A percentile compares a stretch with the other conserved stretches of the same genome.
phyloP scores from a whole-genome alignment of 164 flowering plant genomes.

The Platanus orientalis region DNA sequence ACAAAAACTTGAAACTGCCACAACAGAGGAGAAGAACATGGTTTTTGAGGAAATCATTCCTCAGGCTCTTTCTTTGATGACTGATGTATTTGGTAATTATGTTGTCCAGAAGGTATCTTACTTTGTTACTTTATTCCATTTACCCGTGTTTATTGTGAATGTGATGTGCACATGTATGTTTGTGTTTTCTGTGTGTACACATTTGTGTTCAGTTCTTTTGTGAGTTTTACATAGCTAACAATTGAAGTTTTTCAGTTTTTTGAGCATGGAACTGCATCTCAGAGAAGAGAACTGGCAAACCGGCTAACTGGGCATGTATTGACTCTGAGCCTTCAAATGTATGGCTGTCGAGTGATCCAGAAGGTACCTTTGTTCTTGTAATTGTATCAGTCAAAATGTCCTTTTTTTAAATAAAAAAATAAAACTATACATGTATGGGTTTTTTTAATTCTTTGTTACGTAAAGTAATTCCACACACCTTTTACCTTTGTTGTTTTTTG shows the following conservation, averaged over 20 bases:
- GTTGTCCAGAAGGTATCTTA: slow-evolving; percentile 87
- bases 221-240: slow-evolving; percentile 1
- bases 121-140: not conserved
- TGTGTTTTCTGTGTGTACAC: not conserved
- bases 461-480: too few relatives aligned
- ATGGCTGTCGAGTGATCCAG: slow-evolving; percentile 89
- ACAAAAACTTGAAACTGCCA: too few relatives aligned
- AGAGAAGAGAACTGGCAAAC: slow-evolving; percentile 74
- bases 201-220: not conserved
- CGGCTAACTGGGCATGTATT: too few relatives aligned
- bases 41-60: slow-evolving; percentile 88
- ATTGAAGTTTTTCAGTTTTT: slow-evolving; percentile 49
- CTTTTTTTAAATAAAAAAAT: too few relatives aligned
- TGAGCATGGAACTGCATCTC: slow-evolving; percentile 73
- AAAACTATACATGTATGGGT: too few relatives aligned
- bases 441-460: too few relatives aligned
- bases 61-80: slow-evolving; percentile 80
- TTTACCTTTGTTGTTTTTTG: too few relatives aligned
- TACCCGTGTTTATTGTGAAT: not conserved
- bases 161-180: not conserved
- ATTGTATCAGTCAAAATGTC: too few relatives aligned
- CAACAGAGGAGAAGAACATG: slow-evolving; percentile 77
- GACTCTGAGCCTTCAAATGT: slow-evolving; percentile 83
- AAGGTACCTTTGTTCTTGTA: slow-evolving; percentile 42
- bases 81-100: slow-evolving; percentile 98